Conservation (phyloP, 75 land plant species). For the Cryptomeria japonica region DNA sequence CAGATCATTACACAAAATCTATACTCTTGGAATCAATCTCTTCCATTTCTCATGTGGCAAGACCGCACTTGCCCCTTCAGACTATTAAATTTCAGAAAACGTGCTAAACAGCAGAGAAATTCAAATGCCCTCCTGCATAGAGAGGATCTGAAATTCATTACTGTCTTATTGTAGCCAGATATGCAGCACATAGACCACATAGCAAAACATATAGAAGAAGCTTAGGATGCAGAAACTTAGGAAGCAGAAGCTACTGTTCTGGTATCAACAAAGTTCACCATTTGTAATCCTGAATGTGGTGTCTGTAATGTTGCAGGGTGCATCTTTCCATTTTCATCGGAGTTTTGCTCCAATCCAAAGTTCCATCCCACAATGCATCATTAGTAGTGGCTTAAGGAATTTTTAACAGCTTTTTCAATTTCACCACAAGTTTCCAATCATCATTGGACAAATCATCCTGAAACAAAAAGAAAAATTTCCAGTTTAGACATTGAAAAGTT, state of each 20-base stretch:
- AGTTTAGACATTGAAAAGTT: neutral
- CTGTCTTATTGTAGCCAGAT: neutral
- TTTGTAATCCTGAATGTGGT: neutral
- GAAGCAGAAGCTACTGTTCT: neutral
- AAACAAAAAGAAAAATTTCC: slow-evolving; percentile 2
- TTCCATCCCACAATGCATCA: neutral
- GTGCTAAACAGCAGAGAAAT: neutral
- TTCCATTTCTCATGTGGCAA: neutral
- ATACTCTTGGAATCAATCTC: neutral
- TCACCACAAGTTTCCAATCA: slow-evolving; percentile 86
- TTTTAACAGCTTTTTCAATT: slow-evolving; percentile 77
- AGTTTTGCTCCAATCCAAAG: neutral
- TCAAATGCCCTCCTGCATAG: neutral
- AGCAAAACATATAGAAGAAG: neutral
- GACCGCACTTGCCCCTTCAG: neutral
- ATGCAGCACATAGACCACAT: neutral
- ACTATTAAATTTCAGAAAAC: neutral
- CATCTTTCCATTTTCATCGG: neutral
- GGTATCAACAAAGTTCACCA: neutral
- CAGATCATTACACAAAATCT: neutral
- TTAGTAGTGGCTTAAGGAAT: slow-evolving; percentile 42
- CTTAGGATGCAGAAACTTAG: neutral
- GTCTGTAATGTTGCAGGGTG: neutral
- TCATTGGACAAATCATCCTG: slow-evolving; percentile 87
- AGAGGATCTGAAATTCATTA: neutral